These are phyloP conservation scores for Pyrrhoderma lamaoense DNA, from an alignment of 1,284 basidiomycete genomes.

Conservation along the genomic window DNA sequence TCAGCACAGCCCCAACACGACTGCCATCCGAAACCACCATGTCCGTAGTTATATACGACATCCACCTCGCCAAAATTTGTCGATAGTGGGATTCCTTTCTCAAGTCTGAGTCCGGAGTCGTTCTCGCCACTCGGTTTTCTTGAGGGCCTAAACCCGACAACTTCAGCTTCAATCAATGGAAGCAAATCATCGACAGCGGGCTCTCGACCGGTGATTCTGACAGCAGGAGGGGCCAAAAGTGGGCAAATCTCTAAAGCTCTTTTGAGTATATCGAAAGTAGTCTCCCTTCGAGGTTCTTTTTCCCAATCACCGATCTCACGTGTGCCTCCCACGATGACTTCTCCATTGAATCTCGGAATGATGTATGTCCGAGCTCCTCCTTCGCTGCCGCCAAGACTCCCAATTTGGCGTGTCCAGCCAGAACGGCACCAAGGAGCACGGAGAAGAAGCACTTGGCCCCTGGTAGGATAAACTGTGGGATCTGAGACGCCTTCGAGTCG, in stretches of 20 bases:
- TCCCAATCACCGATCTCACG: conserved; percentile 6
- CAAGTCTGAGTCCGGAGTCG: conserved; percentile 5
- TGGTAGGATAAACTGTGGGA: not conserved
- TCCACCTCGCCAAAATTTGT: not conserved
- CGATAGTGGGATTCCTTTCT: conserved; percentile 4
- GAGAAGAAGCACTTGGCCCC: conserved; percentile 9
- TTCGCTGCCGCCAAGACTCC: conserved; percentile 2
- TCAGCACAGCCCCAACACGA: conserved; percentile 6
- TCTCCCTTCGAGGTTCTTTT: not conserved
- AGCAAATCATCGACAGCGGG: not conserved
- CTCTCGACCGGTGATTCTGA: not conserved
- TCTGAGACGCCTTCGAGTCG: conserved; percentile 1
- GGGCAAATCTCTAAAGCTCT: conserved; percentile 6
- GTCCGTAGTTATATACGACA: conserved; percentile 7
- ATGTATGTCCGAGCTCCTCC: conserved; percentile 8
- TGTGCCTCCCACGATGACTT: conserved; percentile 8
- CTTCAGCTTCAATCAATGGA: conserved; percentile 1
- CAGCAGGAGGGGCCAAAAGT: conserved; percentile 1
- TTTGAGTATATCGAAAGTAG: conserved; percentile 4
- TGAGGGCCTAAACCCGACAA: conserved; percentile 9
- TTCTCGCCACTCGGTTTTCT: not conserved
- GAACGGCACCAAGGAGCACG: conserved; percentile 10
- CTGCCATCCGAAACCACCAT: conserved; percentile 7
- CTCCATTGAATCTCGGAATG: conserved; percentile 6
- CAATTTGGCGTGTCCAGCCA: conserved; percentile 6